Evolutionary conservation across 1,284 basidiomycete genomes (phyloP), one percentile per base, ranked within the genome.

Genomic region (Pyrrhoderma lamaoense): DNA sequence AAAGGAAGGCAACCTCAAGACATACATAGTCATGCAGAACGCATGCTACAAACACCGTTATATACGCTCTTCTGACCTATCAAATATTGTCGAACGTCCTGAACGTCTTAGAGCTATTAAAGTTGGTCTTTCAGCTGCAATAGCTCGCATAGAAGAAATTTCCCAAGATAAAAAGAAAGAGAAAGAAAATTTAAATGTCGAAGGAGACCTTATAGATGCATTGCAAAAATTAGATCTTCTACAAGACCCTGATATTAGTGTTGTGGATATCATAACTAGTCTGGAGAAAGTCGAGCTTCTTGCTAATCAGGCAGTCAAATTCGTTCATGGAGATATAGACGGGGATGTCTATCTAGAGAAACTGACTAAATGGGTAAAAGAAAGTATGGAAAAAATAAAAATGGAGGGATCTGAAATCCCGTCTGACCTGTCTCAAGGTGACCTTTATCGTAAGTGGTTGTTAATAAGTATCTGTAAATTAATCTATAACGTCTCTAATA

Each of bases 41-140:
- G 74, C 76, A 8, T 89, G 86, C 62, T 70, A 80, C 8, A 69
- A 77, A 49, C 93, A 96, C 65, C 77, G 74, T 47, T 94, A 82
- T 62, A 89, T 92, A 53, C 82, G 91, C 14, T 81, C 82, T 11
- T 70, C 76, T 50, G 82, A 90, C 60, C 73, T 74, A 1, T 88
- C 85, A 0, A 71, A 74, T 49, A 83, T 94, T 53, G 80, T 93
- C 18, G 93, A 96, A 64, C 76, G 89, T n/a, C 93, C 92, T 0
- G 88, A 94, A 65, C 79, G 93, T n/a, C 68, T 96, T 13, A 76
- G 83, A 42, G 91, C 92, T 0, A 79, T 94, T 42, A 80, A 84
- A 53, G 61, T 87, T 7, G 93, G 93, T 1, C 72, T 94, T 3
- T 77, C 89, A 1, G 85, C 85, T 2, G 88, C 86, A 0, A 73